Evolutionary conservation across 2,329 filamentous ascomycete species (phyloP), one percentile per base, ranked within the genome.

Genomic region (Gaeumannomyces tritici): DNA sequence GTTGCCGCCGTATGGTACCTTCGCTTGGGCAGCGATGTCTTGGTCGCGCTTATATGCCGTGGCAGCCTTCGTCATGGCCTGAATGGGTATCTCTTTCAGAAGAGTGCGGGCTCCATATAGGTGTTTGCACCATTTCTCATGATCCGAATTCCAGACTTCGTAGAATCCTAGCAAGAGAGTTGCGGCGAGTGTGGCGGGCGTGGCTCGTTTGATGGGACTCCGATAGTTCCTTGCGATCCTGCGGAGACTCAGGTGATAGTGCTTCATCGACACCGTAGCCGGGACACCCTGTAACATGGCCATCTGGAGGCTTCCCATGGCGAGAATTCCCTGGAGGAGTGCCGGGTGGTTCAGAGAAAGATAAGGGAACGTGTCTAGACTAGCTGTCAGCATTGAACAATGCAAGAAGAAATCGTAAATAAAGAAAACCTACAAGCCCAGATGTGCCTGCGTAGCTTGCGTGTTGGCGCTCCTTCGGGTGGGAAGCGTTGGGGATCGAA

Each of bases 51-150:
- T 90, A 64, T 89, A 77, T 0, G 83, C 80, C 64, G 93, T 83
- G 63, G 91, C 86, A 62, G 87, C 82, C 63, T 83, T 84, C 0
- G 89, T 90, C 78, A 93, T 88, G 1, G 84, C 81, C 12, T 82
- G 81, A 64, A 92, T 90, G 60, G 95, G 89, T 55, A 96, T 89
- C 71, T 98, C 93, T 61, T 85, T 83, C 29, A 98, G 81, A 33
- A 98, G 81, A 65, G 93, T 89, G 55, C 89, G 87, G 12, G 91
- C 90, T 15, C 95, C 95, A 59, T 90, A 85, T 51, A 98, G 79
- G 74, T 98, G 95, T 65, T 90, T 93, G 70, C 90, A 95, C 95
- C 95, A 99, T 73, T 96, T 96, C 62, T 89, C 87, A 69, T 98
- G 93, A 67, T 99, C 93, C 27, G 92, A 93, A 47, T 89, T 89